phyloP scores from a whole-genome alignment of 1,284 basidiomycete species.

The Cryptococcus sp. region DNA sequence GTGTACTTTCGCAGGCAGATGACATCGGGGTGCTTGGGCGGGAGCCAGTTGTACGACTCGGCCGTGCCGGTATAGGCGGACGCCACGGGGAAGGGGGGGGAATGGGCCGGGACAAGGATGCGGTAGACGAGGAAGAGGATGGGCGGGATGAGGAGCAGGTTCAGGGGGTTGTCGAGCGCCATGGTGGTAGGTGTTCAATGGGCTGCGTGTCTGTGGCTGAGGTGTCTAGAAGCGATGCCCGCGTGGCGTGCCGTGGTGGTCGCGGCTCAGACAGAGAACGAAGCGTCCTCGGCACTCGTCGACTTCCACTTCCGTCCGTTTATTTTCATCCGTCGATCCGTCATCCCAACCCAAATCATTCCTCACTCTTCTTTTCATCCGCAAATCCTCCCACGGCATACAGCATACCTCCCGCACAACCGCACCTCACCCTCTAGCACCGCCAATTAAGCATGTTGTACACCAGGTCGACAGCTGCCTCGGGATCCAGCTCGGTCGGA shows the following conservation, averaged over 20 bases:
- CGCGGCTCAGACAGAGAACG: too few species aligned
- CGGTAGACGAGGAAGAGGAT: slow-evolving; percentile 72
- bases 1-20: slow-evolving; percentile 73
- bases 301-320: neutral
- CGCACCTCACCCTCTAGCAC: neutral
- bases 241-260: neutral
- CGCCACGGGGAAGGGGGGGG: slow-evolving; percentile 7
- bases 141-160: slow-evolving; percentile 68
- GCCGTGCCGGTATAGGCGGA: slow-evolving; percentile 27
- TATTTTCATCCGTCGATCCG: neutral
- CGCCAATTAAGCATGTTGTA: slow-evolving; percentile 4
- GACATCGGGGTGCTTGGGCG: slow-evolving; percentile 70
- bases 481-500: slow-evolving; percentile 11
- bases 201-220: neutral
- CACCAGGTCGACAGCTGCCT: slow-evolving; percentile 7
- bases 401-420: neutral
- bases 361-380: neutral
- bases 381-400: neutral
- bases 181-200: slow-evolving; percentile 15
- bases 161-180: slow-evolving; percentile 44
- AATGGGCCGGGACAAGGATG: slow-evolving; percentile 63
- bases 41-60: slow-evolving; percentile 75
- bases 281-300: too few species aligned
- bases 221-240: neutral
- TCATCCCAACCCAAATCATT: too few species aligned